Conservation (phyloP, 768 basidiomycete species). For the Filobasidium wieringae region DNA sequence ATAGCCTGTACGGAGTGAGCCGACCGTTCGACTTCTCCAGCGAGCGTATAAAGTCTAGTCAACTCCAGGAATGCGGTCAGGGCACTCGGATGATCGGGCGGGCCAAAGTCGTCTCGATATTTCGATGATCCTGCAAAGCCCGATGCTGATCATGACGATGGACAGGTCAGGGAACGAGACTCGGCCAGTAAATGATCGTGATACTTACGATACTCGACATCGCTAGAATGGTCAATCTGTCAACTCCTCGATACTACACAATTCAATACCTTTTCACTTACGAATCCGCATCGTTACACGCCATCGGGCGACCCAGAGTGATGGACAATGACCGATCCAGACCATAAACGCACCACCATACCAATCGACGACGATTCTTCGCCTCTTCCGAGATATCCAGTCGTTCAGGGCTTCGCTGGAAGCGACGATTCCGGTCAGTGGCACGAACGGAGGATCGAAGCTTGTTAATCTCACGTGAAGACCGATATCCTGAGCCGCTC, state of each 20-base stretch:
- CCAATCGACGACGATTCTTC: constrained; percentile 75
- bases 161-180: too few species aligned
- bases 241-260: too few species aligned
- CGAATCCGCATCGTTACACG: constrained; percentile 67
- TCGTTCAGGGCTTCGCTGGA: constrained; percentile 40
- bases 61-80: constrained; percentile 3
- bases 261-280: background rate
- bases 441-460: background rate
- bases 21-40: background rate
- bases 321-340: constrained; percentile 86
- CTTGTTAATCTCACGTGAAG: constrained; percentile 57
- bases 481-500: constrained; percentile 75
- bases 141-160: too few species aligned
- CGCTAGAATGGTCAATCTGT: background rate
- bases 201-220: constrained; percentile 8
- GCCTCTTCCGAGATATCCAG: constrained; percentile 57
- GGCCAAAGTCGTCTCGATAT: too few species aligned
- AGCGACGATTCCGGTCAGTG: background rate
- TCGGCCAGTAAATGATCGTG: too few species aligned
- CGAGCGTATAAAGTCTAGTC: background rate
- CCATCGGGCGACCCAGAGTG: constrained; percentile 71
- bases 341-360: constrained; percentile 85
- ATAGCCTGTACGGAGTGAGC: background rate
- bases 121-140: too few species aligned
- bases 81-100: background rate